A percentile compares a stretch with the other conserved stretches of the same genome.
Conservation (phyloP, 2,329 filamentous ascomycete species). For the Neopestalotiopsis clavispora region DNA sequence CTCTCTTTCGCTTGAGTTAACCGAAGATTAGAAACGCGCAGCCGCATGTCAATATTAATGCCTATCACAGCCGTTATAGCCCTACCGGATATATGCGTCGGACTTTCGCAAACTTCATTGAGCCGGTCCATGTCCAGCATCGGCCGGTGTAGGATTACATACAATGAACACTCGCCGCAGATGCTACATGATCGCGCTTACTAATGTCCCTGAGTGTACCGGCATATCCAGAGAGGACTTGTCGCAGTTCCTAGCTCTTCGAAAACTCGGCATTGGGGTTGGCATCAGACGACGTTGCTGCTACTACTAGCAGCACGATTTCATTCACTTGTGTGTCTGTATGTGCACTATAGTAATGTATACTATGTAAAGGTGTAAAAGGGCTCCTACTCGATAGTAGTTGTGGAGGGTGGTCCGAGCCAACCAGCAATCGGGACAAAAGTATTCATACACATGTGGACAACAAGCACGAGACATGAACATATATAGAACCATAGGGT, state of each 20-base stretch:
- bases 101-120: background rate
- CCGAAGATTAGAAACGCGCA: background rate
- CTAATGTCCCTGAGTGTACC: too few species aligned
- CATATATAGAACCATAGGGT: too few species aligned
- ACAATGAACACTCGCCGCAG: background rate
- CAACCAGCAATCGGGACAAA: background rate
- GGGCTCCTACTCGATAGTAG: background rate
- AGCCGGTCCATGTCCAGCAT: background rate
- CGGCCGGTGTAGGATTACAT: background rate
- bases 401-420: background rate
- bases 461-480: too few species aligned
- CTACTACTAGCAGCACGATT: too few species aligned
- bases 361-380: background rate
- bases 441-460: too few species aligned
- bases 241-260: too few species aligned
- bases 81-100: background rate
- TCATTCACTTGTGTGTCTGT: too few species aligned
- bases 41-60: background rate
- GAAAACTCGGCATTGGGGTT: too few species aligned
- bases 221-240: too few species aligned
- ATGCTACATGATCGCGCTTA: too few species aligned
- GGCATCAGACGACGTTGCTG: too few species aligned
- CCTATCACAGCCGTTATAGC: background rate
- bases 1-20: background rate
- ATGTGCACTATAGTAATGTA: background rate